Base-by-base conservation (phyloP, 116 monocot genomes). In the Dioscorea cayenensis region DNA sequence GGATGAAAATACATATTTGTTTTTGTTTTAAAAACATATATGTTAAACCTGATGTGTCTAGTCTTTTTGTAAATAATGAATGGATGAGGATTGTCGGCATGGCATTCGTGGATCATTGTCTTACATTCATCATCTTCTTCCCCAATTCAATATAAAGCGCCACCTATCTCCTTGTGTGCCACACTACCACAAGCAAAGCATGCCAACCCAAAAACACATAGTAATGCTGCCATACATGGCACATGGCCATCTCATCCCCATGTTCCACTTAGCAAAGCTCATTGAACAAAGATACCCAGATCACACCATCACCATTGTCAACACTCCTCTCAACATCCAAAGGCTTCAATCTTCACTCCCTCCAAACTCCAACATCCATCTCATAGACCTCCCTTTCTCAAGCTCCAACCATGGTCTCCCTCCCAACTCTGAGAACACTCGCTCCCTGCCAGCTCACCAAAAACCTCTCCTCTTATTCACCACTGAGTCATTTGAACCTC, bases 201-300 rank as follows among this genome's bases (percentile, higher is more conserved):
- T 32, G 32, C 2, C 32, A 32, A 32, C 32, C 32, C 32, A 2
- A 32, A 32, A 32, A 32, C 62, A 78, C 64, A 67, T 86, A 17
- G 63, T 90, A 3, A 13, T 94, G 64, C 63, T 94, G 65, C 90
- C 91, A 2, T 88, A 81, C 86, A 78, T 94, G 87, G 87, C 90
- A 0, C 80, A 91, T 38, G 87, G 87, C 73, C 87, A 91, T 63
- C 4, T 90, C 73, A 80, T 48, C 25, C 90, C 90, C 1, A 87
- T 85, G 82, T 43, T 84, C 21, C 5, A 67, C 10, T 66, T 91
- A 7, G 90, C 90, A 23, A 22, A 70, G 38, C 28, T 71, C 52
- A 66, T 82, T 18, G 36, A 16, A 3, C 61, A 36, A 14, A 71
- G 58, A 13, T 9, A 80, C 37, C 84, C 84, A 0, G 22, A 48